phyloP scores from a whole-genome alignment of 495 filamentous ascomycete genomes.

The Recurvomyces mirabilis region DNA sequence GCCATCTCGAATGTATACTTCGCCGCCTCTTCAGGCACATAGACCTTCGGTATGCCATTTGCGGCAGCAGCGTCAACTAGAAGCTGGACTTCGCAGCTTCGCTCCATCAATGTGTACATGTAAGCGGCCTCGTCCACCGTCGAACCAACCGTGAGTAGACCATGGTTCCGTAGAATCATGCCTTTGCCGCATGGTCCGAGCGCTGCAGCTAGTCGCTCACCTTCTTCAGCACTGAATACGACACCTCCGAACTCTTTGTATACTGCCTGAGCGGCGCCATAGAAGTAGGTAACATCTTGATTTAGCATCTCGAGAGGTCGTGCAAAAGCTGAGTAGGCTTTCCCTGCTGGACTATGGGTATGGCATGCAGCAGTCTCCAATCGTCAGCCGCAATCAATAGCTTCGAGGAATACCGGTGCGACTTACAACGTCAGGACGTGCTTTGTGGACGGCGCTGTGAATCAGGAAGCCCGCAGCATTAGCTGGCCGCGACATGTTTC shows the following conservation, averaged over 20 bases:
- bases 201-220: slow-evolving; percentile 30
- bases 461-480: slow-evolving; percentile 35
- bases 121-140: slow-evolving; percentile 36
- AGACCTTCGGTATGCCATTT: slow-evolving; percentile 29
- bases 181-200: slow-evolving; percentile 32
- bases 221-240: slow-evolving; percentile 30
- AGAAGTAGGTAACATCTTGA: slow-evolving; percentile 33
- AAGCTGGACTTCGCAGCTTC: slow-evolving; percentile 32
- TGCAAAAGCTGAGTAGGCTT: slow-evolving; percentile 31
- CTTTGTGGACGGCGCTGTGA: slow-evolving; percentile 32
- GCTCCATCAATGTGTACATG: slow-evolving; percentile 33
- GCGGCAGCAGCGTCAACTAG: slow-evolving; percentile 32
- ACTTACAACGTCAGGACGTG: slow-evolving; percentile 27
- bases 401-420: background rate
- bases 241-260: slow-evolving; percentile 33
- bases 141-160: slow-evolving; percentile 31
- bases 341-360: slow-evolving; percentile 28
- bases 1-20: slow-evolving; percentile 31
- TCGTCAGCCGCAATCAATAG: background rate
- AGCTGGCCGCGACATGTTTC: slow-evolving; percentile 29
- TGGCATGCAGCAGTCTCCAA: slow-evolving; percentile 28
- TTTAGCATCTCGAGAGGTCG: slow-evolving; percentile 35
- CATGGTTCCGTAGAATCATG: slow-evolving; percentile 32
- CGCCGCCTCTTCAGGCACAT: slow-evolving; percentile 29
- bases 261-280: slow-evolving; percentile 32